A percentile compares a stretch with the other conserved stretches of the same genome.
Conservation (phyloP, 2,329 filamentous ascomycete species). For the Madurella fahalii region DNA sequence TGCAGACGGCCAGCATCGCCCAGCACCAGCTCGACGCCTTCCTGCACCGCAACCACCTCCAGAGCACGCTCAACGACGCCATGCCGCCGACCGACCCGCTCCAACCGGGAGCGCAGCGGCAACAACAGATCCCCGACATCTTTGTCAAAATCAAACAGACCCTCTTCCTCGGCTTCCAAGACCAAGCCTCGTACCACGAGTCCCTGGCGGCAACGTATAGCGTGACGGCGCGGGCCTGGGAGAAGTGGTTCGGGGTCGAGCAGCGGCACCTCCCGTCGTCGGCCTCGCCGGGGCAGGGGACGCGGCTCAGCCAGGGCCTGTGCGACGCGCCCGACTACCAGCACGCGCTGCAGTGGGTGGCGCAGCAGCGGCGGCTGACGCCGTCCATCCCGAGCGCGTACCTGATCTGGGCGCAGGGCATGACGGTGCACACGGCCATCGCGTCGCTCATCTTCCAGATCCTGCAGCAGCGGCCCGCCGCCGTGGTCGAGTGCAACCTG, state of each 20-base stretch:
- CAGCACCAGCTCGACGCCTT: slow-evolving; percentile 10
- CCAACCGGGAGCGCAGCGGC: background rate
- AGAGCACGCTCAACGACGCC: slow-evolving; percentile 1
- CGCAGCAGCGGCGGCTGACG: slow-evolving; percentile 21
- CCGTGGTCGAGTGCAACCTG: slow-evolving; percentile 20
- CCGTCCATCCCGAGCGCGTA: slow-evolving; percentile 24
- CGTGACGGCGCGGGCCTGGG: slow-evolving; percentile 28
- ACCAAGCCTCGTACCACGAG: slow-evolving; percentile 27
- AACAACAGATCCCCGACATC: slow-evolving; percentile 10
- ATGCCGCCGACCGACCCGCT: background rate
- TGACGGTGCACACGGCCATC: slow-evolving; percentile 28
- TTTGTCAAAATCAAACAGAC: slow-evolving; percentile 20
- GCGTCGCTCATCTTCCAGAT: slow-evolving; percentile 28
- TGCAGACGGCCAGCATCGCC: slow-evolving; percentile 10
- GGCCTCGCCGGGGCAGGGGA: slow-evolving; percentile 14
- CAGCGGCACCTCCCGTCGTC: slow-evolving; percentile 26
- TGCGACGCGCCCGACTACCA: slow-evolving; percentile 31
- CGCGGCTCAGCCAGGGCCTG: slow-evolving; percentile 25
- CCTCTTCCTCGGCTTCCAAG: slow-evolving; percentile 25
- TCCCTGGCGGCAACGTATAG: slow-evolving; percentile 26
- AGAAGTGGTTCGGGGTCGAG: slow-evolving; percentile 27
- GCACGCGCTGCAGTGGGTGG: slow-evolving; percentile 28
- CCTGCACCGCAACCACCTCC: slow-evolving; percentile 10
- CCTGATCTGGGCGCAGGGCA: slow-evolving; percentile 29
- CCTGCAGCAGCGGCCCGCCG: slow-evolving; percentile 26